Base-by-base conservation (phyloP, 495 filamentous ascomycete genomes). In the Arthonia radiata region DNA sequence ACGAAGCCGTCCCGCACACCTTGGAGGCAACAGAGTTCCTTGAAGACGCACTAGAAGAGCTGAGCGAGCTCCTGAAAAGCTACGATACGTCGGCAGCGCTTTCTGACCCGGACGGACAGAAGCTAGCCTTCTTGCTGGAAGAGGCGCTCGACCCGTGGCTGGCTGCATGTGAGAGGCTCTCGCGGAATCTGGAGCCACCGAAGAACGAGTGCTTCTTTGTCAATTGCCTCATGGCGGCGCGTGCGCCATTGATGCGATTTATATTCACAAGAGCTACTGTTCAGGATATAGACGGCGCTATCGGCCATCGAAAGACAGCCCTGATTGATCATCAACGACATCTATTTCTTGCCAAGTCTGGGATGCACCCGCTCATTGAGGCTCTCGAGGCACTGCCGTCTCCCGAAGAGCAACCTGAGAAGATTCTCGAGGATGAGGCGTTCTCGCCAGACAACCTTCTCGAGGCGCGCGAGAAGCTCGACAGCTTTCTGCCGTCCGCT, bases 401-500 rank as follows among this genome's bases (percentile, higher is more conserved):
- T n/a, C n/a, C 48, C 47, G 11, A 42, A 53, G 8, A 5, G 29
- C 42, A 14, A 46, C 62, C 13, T 47, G 58, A 27, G 33, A 57
- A 23, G 4, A 59, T 76, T n/a, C 50, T 56, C 11, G 47, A 36
- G 7, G 53, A 73, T 8, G 48, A 57, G 1, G 48, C 61, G 12
- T 68, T 82, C 42, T 65, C 75, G 30, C 61, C 68, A 0, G 52
- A 61, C 8, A 46, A 61, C 3, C 57, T 93, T 13, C 49, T 58
- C 8, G 43, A 51, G 18, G 67, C 70, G 4, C 72, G 71, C 39
- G 76, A 89, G 38, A 59, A 62, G 15, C 63, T 97, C 3, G 89
- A 97, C 44, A 69, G 76, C 35, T 94, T 92, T 48, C 57, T 97
- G 13, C 81, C 82, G 0, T 83, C 77, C 5, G 86, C 83, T 5